Base-by-base conservation (phyloP, 768 basidiomycete genomes). In the Rhodotorula graminis region DNA sequence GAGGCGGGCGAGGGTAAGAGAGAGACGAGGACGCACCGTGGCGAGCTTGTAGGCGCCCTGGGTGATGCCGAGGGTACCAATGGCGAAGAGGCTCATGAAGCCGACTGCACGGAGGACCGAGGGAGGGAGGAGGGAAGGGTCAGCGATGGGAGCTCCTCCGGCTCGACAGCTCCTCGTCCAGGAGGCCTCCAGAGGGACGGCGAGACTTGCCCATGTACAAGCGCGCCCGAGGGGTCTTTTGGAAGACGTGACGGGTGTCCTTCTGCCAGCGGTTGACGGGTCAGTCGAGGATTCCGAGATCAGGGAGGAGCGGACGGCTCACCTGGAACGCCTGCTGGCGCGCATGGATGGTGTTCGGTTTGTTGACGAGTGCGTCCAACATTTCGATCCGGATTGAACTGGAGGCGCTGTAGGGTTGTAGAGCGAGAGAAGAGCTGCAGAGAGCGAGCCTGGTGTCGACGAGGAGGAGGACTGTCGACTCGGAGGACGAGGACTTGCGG, bases 141-240 rank as follows among this genome's bases (percentile, higher is more conserved):
- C 58, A 61, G 66, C 40, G 27, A 2, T 12, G 23, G 33, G 4
- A 2, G 63, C 27, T 23, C 23, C 14, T n/a, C 27, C 16, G 21
- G 9, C 14, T 21, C 3, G 55, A 16, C 29, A 12, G 29, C 55
- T 46, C 53, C 8, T 9, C 7, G n/a, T n/a, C n/a, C n/a, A n/a
- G n/a, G n/a, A 37, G 56, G 3, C 21, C 60, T 25, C 10, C 18
- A 25, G 8, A 25, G 8, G 25, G 42, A 27, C 16, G 27, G 11
- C 19, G 25, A 11, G 49, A 27, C 70, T 33, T 19, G 70, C 73
- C 55, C 73, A 75, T 75, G 73, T 75, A 75, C 49, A 75, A 70
- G 25, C 73, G 60, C 10, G 73, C 70, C 14, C 73, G 59, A 44
- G 73, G 73, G n/a, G 49, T 40, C 73, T 75, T 75, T 46, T 65